Evolutionary conservation across 108 stramenopile species (phyloP).

Genomic region (Poteriospumella lacustris): DNA sequence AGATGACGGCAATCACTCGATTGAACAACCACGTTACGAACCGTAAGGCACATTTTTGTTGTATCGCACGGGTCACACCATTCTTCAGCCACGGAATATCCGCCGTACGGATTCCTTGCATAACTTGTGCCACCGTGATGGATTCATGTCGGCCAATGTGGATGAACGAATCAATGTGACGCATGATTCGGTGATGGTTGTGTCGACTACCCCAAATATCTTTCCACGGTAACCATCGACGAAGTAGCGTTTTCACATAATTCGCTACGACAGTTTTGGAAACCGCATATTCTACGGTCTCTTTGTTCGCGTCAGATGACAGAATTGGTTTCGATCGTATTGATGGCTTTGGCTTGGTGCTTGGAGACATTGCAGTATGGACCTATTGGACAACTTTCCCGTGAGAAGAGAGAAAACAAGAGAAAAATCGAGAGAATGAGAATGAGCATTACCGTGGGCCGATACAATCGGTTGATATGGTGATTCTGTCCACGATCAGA

Average conservation of each 20-base stretch:
- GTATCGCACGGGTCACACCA: not conserved
- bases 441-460: too few species aligned
- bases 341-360: too few species aligned
- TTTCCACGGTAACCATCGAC: not conserved
- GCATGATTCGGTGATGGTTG: not conserved
- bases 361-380: too few species aligned
- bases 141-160: not conserved
- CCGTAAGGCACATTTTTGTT: not conserved
- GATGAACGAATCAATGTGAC: not conserved
- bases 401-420: too few species aligned
- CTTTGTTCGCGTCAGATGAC: too few species aligned
- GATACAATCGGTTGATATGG: too few species aligned
- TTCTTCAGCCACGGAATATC: not conserved
- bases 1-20: not conserved
- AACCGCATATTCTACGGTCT: too few species aligned
- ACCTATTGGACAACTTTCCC: too few species aligned
- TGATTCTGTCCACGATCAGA: too few species aligned
- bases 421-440: too few species aligned
- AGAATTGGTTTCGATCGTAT: too few species aligned
- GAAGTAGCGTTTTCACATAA: not conserved
- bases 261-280: too few species aligned
- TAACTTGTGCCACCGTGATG: not conserved
- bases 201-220: slow-evolving; percentile 4
- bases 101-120: not conserved
- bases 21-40: not conserved